phyloP scores from a whole-genome alignment of 306 rosid species.

The Crataegus laevigata region DNA sequence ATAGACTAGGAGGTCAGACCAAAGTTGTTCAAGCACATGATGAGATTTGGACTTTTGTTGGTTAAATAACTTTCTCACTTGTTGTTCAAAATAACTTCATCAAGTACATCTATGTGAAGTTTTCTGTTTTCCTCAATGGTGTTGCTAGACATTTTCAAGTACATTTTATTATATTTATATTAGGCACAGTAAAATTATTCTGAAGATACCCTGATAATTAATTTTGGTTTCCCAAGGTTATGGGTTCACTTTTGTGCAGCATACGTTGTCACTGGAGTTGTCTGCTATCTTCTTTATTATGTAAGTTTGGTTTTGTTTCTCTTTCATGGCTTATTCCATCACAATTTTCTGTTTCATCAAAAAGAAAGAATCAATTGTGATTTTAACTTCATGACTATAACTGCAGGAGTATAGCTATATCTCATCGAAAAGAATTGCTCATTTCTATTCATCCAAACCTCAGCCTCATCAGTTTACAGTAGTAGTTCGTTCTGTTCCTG shows the following conservation, averaged over 20 bases:
- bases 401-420: slow-evolving; percentile 58
- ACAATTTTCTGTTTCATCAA: slow-evolving; percentile 9
- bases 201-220: slow-evolving; percentile 27
- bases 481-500: slow-evolving; percentile 64
- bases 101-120: background rate
- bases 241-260: slow-evolving; percentile 82
- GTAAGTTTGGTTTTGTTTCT: slow-evolving; percentile 45
- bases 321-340: slow-evolving; percentile 1
- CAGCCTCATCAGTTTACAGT: slow-evolving; percentile 54
- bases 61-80: background rate
- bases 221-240: slow-evolving; percentile 54
- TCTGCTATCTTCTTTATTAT: slow-evolving; percentile 75
- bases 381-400: slow-evolving; percentile 20
- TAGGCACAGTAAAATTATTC: slow-evolving; percentile 5
- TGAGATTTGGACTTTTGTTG: background rate
- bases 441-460: slow-evolving; percentile 53
- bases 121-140: background rate
- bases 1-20: background rate
- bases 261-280: slow-evolving; percentile 67
- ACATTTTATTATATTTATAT: background rate
- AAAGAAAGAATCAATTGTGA: background rate
- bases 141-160: background rate
- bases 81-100: background rate
- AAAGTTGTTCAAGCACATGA: background rate
- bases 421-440: slow-evolving; percentile 52